A percentile compares a stretch with the other conserved stretches of the same genome.
These are phyloP conservation scores for sweet orange (Citrus sinensis) DNA, from an alignment of 345 rosid genomes.

Conservation along the genomic window DVS_A1.0 CM039163.1:51369001-51369500, in stretches of 20 bases:
- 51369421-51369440: conserved; percentile 17
- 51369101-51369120: not conserved
- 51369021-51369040: conserved; percentile 65
- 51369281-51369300: not conserved
- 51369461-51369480: conserved; percentile 32
- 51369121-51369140: not conserved
- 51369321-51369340: not conserved
- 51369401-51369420: conserved; percentile 20
- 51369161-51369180: too few species aligned
- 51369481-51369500: not conserved
- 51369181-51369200: too few species aligned
- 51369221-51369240: not conserved
- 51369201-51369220: not conserved
- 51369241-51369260: not conserved
- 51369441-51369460: conserved; percentile 11
- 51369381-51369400: conserved; percentile 19
- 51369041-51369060: conserved; percentile 31
- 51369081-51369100: conserved; percentile 45
- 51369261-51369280: too few species aligned
- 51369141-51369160: conserved; percentile 2
- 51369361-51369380: conserved; percentile 12
- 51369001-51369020: conserved; percentile 58
- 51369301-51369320: not conserved
- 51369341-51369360: not conserved
- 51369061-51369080: conserved; percentile 59